Evolutionary conservation across 768 basidiomycete species (phyloP).

Genomic region (Solioccasus polychromus): DNA sequence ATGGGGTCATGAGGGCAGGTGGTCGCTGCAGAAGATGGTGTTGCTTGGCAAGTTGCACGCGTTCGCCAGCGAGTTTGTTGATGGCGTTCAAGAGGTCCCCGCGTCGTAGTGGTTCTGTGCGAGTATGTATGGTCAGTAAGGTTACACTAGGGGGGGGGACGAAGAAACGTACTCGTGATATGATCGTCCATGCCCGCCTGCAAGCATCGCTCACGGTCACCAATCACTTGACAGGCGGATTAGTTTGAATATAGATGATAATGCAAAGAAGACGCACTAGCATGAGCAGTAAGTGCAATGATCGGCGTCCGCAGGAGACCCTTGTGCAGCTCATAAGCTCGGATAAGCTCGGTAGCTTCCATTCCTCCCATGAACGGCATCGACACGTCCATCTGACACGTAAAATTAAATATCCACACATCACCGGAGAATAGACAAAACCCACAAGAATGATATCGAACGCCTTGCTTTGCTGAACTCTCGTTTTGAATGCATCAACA

Average conservation of each 20-base stretch:
- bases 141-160: neutral
- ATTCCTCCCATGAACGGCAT: conserved; percentile 99
- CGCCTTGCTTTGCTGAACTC: conserved; percentile 65
- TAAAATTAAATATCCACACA: conserved; percentile 1
- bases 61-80: conserved; percentile 73
- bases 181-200: conserved; percentile 83
- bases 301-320: conserved; percentile 79
- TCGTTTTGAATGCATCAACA: conserved; percentile 84
- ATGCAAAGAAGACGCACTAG: conserved; percentile 57
- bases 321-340: conserved; percentile 75
- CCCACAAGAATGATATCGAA: conserved; percentile 91
- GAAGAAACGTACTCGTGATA: conserved; percentile 62
- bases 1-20: conserved; percentile 30
- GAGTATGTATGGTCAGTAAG: neutral
- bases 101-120: conserved; percentile 70
- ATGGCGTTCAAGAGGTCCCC: conserved; percentile 80
- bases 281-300: conserved; percentile 95
- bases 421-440: neutral
- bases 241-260: conserved; percentile 5
- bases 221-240: conserved; percentile 64
- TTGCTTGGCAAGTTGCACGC: conserved; percentile 35
- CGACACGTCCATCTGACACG: conserved; percentile 87
- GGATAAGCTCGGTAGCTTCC: conserved; percentile 93
- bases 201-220: conserved; percentile 73
- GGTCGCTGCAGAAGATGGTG: conserved; percentile 32